These are phyloP conservation scores for Colletotrichum truncatum DNA, from an alignment of 2,329 filamentous ascomycete genomes.

Conservation along the genomic window DNA sequence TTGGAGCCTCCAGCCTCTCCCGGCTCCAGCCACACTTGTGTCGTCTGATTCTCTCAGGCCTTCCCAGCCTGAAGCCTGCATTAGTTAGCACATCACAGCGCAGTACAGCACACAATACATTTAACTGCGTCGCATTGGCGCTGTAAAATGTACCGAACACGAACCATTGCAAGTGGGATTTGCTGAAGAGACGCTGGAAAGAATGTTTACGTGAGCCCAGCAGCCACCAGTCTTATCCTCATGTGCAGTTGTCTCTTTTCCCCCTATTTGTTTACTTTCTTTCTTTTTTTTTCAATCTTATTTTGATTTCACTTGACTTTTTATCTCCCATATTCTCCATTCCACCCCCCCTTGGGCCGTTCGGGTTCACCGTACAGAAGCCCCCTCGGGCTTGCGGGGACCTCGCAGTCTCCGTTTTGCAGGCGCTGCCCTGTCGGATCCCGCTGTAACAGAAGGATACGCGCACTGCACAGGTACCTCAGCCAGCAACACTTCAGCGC, in stretches of 20 bases:
- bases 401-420: conserved; percentile 18
- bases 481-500: not conserved
- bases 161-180: no score
- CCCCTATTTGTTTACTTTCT: not conserved
- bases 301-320: no score
- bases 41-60: conserved; percentile 13
- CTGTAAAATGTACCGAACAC: not conserved
- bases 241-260: not conserved
- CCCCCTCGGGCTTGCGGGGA: conserved; percentile 20
- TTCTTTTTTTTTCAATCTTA: no score
- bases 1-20: conserved; percentile 5
- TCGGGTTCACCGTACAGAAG: not conserved
- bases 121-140: no score
- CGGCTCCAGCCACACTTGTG: not conserved
- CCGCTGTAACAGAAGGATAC: not conserved
- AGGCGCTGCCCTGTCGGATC: not conserved
- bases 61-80: no score
- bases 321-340: not conserved
- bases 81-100: not conserved
- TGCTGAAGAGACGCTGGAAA: not conserved
- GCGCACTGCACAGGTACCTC: not conserved
- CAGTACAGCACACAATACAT: not conserved
- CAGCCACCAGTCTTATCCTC: not conserved
- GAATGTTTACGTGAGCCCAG: not conserved
- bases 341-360: no score